Conservation (phyloP, 1,139 yeast species). For the Kodamaea sp. region DNA sequence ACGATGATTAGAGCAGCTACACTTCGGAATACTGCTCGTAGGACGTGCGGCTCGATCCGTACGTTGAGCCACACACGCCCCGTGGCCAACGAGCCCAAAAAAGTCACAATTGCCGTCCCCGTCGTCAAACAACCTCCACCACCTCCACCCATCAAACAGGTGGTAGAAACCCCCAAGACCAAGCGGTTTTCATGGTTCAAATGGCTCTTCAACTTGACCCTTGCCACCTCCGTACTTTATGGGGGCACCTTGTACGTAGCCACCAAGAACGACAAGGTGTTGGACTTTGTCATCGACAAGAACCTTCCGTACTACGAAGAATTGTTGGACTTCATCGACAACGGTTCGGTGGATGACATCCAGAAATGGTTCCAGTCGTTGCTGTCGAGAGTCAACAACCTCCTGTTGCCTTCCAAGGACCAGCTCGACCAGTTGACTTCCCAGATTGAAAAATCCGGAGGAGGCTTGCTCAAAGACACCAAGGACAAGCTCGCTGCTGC, state of each 20-base stretch:
- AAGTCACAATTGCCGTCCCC: no score
- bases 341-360: slow-evolving; percentile 38
- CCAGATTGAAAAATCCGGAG: slow-evolving; percentile 37
- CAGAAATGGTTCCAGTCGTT: slow-evolving; percentile 22
- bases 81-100: slow-evolving; percentile 6
- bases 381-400: slow-evolving; percentile 21
- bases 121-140: slow-evolving; percentile 4
- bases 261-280: slow-evolving; percentile 46
- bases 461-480: slow-evolving; percentile 39
- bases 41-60: slow-evolving; percentile 4
- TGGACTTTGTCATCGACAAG: slow-evolving; percentile 49
- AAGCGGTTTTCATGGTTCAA: slow-evolving; percentile 36
- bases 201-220: slow-evolving; percentile 33
- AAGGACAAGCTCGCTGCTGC: slow-evolving; percentile 27
- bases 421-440: slow-evolving; percentile 36
- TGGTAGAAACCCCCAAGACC: not conserved
- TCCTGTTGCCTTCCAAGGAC: slow-evolving; percentile 34
- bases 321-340: slow-evolving; percentile 41
- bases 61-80: slow-evolving; percentile 1
- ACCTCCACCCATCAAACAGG: slow-evolving; percentile 14
- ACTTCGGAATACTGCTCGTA: slow-evolving; percentile 6
- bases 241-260: slow-evolving; percentile 46
- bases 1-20: slow-evolving; percentile 16
- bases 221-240: slow-evolving; percentile 33
- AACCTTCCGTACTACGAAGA: slow-evolving; percentile 50